phyloP scores from a whole-genome alignment of 2,329 filamentous ascomycete species.

The Fonsecaea erecta region DNA sequence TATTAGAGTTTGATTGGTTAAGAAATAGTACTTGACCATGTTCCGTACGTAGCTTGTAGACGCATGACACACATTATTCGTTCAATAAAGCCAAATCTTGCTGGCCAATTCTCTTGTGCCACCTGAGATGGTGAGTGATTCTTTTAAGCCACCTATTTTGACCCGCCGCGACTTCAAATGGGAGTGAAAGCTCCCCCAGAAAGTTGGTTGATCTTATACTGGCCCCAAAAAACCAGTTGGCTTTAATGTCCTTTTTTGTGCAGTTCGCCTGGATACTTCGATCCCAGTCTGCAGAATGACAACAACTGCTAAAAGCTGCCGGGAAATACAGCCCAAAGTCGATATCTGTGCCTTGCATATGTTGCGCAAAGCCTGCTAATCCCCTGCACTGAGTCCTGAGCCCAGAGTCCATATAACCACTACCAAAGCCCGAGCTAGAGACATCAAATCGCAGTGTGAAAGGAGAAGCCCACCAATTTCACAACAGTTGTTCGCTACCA shows the following conservation, averaged over 20 bases:
- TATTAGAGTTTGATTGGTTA: neutral
- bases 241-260: neutral
- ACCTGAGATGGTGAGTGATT: neutral
- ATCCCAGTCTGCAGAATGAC: neutral
- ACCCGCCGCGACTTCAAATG: neutral
- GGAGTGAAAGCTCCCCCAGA: too few relatives aligned
- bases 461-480: neutral
- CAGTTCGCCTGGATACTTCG: neutral
- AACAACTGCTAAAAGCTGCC: neutral
- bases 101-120: neutral
- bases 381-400: neutral
- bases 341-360: neutral
- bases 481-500: neutral
- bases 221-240: too few relatives aligned
- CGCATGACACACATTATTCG: neutral
- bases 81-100: neutral
- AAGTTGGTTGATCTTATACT: neutral
- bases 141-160: neutral
- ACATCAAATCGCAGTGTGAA: neutral
- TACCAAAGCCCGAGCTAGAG: neutral
- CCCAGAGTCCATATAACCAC: neutral
- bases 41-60: neutral
- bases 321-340: neutral
- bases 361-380: neutral
- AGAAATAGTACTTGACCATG: neutral